Evolutionary conservation across 1,284 basidiomycete genomes (phyloP).

Genomic region (Chondrostereum purpureum): DNA sequence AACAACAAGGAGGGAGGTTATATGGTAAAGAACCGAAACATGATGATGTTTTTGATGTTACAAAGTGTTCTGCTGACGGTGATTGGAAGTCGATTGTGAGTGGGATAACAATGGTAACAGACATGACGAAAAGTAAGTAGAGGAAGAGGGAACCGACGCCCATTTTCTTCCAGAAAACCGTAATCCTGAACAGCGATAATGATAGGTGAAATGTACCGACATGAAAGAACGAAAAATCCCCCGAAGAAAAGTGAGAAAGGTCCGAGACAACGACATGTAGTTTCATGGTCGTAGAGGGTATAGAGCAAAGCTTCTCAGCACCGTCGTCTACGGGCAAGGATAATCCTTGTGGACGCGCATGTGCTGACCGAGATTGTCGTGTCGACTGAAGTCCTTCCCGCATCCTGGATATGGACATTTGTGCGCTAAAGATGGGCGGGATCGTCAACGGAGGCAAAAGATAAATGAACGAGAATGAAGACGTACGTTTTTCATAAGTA

Average conservation of each 20-base stretch:
- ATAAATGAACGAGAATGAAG: slow-evolving; percentile 5
- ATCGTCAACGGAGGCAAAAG: no score
- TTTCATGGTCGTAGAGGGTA: not conserved
- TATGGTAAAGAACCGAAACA: no score
- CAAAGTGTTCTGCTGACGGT: no score
- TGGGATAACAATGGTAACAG: no score
- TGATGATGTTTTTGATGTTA: no score
- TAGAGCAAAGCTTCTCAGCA: not conserved
- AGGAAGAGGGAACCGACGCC: no score
- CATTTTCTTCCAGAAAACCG: no score
- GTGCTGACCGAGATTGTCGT: slow-evolving; percentile 80
- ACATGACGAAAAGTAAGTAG: no score
- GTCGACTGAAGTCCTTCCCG: slow-evolving; percentile 75
- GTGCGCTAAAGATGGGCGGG: slow-evolving; percentile 53
- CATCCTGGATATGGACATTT: slow-evolving; percentile 72
- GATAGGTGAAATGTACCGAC: not conserved
- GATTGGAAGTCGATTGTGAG: no score
- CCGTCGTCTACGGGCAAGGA: not conserved
- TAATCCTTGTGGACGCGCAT: slow-evolving; percentile 28
- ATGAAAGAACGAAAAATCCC: not conserved
- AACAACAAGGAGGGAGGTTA: no score
- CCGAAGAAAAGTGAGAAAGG: not conserved
- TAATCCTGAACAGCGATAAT: not conserved
- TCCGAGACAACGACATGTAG: not conserved
- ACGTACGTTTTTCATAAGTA: slow-evolving; percentile 76